A percentile compares a stretch with the other conserved stretches of the same genome.
phyloP scores from a whole-genome alignment of 768 basidiomycete genomes.

The Suillus subalutaceus region DNA sequence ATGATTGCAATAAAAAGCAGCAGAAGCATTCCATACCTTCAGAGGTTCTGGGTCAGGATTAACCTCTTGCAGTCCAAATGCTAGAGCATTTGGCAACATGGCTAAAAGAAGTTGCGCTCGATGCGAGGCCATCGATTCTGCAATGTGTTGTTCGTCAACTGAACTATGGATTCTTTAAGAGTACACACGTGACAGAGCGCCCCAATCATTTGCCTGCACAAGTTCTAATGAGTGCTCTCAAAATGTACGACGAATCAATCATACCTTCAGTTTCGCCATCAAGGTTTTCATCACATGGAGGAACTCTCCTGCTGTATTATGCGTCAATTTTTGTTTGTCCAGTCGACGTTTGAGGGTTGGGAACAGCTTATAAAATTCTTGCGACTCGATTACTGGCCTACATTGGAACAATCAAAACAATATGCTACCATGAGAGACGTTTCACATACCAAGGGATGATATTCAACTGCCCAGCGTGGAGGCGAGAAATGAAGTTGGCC shows the following conservation, averaged over 20 bases:
- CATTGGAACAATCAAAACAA: not conserved
- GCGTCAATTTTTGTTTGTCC: constrained; percentile 51
- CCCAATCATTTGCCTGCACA: constrained; percentile 64
- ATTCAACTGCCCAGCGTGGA: constrained; percentile 55
- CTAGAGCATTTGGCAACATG: constrained; percentile 50
- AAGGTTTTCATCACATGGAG: constrained; percentile 59
- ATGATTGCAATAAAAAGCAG: not conserved
- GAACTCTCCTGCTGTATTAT: constrained; percentile 55
- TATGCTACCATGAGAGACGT: not conserved
- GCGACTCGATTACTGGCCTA: constrained; percentile 62
- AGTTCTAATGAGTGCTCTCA: not conserved
- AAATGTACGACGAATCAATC: not conserved
- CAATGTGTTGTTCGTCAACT: not conserved
- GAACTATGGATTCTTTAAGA: not conserved
- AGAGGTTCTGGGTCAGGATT: constrained; percentile 50
- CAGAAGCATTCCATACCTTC: constrained; percentile 41
- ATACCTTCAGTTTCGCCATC: constrained; percentile 69
- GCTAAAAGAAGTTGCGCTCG: constrained; percentile 44
- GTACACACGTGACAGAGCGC: constrained; percentile 58
- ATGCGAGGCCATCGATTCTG: constrained; percentile 54
- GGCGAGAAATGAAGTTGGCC: constrained; percentile 61
- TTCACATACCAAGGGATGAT: constrained; percentile 59
- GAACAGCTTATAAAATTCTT: constrained; percentile 60
- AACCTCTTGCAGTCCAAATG: constrained; percentile 48
- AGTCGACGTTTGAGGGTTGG: constrained; percentile 47